phyloP scores from a whole-genome alignment of 345 rosid species.

The Eucalyptus lansdowneana region DNA sequence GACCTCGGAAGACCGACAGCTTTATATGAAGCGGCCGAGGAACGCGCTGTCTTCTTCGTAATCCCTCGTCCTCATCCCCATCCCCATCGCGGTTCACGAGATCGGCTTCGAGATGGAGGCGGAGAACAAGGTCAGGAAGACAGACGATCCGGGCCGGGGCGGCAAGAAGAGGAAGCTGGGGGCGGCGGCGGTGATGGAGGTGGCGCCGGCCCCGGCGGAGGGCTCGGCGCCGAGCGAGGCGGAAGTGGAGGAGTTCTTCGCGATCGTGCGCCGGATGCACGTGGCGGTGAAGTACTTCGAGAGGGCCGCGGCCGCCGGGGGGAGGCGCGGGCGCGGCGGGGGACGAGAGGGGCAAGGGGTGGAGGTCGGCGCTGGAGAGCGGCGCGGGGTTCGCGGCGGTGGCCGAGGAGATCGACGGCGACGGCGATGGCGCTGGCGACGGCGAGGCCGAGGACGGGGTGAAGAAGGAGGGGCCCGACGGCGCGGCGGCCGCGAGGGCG shows the following conservation, averaged over 20 bases:
- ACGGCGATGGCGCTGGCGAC: neutral
- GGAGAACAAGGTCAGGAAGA: neutral
- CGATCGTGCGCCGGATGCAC: slow-evolving; percentile 4
- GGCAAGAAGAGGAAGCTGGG: neutral
- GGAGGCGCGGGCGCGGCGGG: neutral
- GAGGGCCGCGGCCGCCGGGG: neutral
- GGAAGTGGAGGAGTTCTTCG: slow-evolving; percentile 17
- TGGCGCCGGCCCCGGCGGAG: neutral
- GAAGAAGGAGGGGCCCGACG: neutral
- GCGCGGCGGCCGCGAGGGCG: neutral
- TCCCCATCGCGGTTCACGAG: neutral
- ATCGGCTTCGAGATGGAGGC: neutral
- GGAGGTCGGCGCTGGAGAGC: neutral
- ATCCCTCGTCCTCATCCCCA: neutral
- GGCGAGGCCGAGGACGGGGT: neutral
- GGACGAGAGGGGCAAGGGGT: neutral
- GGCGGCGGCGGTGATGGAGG: neutral
- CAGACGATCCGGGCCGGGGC: neutral
- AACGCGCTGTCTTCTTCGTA: neutral
- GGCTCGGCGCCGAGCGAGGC: neutral
- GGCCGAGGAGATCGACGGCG: neutral
- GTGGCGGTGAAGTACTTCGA: slow-evolving; percentile 1
- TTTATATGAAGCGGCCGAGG: neutral
- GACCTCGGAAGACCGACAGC: neutral
- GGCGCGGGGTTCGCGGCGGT: neutral